These are phyloP conservation scores for Candida hispaniensis DNA, from an alignment of 805 yeast species.

Conservation along the genomic window DNA sequence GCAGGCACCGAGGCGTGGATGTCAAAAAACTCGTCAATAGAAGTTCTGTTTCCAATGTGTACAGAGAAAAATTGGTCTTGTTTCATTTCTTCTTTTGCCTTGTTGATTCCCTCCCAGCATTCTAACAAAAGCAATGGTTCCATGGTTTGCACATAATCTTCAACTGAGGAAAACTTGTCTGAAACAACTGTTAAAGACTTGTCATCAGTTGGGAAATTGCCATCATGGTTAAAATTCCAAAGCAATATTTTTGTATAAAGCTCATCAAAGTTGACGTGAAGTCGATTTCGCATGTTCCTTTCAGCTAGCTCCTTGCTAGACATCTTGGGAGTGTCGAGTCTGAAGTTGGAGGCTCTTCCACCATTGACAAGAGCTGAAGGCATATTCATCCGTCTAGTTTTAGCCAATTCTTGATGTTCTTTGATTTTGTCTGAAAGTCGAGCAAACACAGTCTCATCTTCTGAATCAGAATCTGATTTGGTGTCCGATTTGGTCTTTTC, in stretches of 20 bases:
- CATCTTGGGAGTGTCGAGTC: slow-evolving; percentile 26
- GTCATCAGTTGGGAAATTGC: slow-evolving; percentile 42
- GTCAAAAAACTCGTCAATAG: slow-evolving; percentile 80
- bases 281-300: slow-evolving; percentile 64
- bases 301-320: slow-evolving; percentile 47
- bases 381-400: slow-evolving; percentile 17
- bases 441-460: slow-evolving; percentile 31
- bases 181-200: slow-evolving; percentile 39
- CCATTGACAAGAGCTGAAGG: slow-evolving; percentile 11
- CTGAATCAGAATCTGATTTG: slow-evolving; percentile 21
- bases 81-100: slow-evolving; percentile 52
- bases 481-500: slow-evolving; percentile 22
- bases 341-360: slow-evolving; percentile 15
- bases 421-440: slow-evolving; percentile 28
- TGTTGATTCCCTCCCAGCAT: slow-evolving; percentile 84
- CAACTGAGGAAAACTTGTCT: slow-evolving; percentile 44
- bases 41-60: slow-evolving; percentile 65
- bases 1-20: slow-evolving; percentile 64
- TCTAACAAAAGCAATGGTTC: slow-evolving; percentile 79
- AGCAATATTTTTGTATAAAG: slow-evolving; percentile 55
- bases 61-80: slow-evolving; percentile 49
- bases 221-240: slow-evolving; percentile 60
- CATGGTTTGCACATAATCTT: slow-evolving; percentile 58
- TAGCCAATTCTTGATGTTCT: slow-evolving; percentile 21
- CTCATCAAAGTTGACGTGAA: slow-evolving; percentile 68